A percentile compares a stretch with the other conserved stretches of the same genome.
Evolutionary conservation across 2,329 filamentous ascomycete species (phyloP).

Genomic region (Diplodia seriata): DNA sequence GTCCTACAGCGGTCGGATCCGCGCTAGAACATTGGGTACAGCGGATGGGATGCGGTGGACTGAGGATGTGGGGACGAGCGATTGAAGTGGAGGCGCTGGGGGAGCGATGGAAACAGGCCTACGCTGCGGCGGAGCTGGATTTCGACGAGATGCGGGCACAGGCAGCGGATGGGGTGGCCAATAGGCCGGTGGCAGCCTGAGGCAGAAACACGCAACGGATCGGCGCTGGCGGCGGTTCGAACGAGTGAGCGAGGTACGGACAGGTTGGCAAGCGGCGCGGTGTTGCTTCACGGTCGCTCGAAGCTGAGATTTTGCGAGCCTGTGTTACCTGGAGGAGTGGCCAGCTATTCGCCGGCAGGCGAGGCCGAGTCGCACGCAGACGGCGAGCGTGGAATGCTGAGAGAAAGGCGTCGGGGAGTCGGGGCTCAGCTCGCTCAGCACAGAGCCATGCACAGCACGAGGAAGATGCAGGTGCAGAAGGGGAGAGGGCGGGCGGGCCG

Average conservation of each 20-base stretch:
- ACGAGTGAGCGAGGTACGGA: conserved; percentile 15
- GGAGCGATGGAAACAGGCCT: background rate
- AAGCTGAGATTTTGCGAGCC: conserved; percentile 24
- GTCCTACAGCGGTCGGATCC: background rate
- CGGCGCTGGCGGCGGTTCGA: conserved; percentile 5
- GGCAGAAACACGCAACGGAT: background rate
- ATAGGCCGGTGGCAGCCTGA: conserved; percentile 6
- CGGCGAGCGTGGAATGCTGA: conserved; percentile 20
- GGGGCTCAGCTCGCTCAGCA: conserved; percentile 5
- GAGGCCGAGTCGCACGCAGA: conserved; percentile 24
- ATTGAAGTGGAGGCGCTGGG: background rate
- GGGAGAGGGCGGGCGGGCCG: conserved; percentile 14
- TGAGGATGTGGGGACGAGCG: background rate
- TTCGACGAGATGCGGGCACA: background rate
- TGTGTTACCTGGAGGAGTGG: conserved; percentile 15
- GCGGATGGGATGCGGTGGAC: background rate
- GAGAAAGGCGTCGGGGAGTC: background rate
- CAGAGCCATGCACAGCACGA: conserved; percentile 25
- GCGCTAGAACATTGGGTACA: conserved; percentile 18
- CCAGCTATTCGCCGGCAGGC: conserved; percentile 20
- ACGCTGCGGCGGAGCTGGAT: background rate
- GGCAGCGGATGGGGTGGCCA: conserved; percentile 10
- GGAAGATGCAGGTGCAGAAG: conserved; percentile 27
- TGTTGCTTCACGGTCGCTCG: conserved; percentile 25
- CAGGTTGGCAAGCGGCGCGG: conserved; percentile 20